Percentiles rank a stretch among this genome's conserved stretches.
Conservation (phyloP, 352 stramenopile species). For the Globisporangium paddicum region DNA sequence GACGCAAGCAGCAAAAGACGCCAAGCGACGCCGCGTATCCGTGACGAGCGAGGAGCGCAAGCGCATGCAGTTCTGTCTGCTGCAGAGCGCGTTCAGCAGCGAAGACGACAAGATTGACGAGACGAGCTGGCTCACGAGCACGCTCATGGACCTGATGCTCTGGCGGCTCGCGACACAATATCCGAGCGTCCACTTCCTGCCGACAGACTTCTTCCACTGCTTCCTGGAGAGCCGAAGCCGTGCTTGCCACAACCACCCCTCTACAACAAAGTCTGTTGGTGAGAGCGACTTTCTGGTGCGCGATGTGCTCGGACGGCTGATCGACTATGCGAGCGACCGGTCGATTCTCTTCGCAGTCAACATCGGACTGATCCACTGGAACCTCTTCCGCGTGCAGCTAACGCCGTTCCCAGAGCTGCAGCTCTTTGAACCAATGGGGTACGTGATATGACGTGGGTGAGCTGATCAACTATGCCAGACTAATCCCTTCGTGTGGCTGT, state of each 20-base stretch:
- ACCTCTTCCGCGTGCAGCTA: conserved; percentile 82
- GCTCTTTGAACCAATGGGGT: conserved; percentile 89
- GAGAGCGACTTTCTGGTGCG: conserved; percentile 21
- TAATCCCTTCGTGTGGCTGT: not conserved
- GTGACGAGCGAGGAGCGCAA: conserved; percentile 12
- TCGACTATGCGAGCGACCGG: conserved; percentile 53
- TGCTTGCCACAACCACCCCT: not conserved
- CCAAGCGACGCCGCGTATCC: conserved; percentile 6
- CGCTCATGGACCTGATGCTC: conserved; percentile 83
- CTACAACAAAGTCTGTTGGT: no score
- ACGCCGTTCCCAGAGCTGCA: conserved; percentile 59
- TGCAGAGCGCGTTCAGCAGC: conserved; percentile 49
- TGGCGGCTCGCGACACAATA: conserved; percentile 78
- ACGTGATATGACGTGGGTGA: not conserved
- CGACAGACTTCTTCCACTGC: conserved; percentile 83
- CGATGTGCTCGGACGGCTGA: conserved; percentile 62
- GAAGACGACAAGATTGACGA: conserved; percentile 65
- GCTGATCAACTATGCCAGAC: not conserved
- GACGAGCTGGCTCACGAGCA: conserved; percentile 78
- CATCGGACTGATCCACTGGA: conserved; percentile 83
- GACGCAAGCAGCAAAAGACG: not conserved
- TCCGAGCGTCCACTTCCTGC: conserved; percentile 64
- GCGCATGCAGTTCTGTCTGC: conserved; percentile 18
- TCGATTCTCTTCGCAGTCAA: conserved; percentile 85
- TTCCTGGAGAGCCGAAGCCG: conserved; percentile 28